These are phyloP conservation scores for Solanum chmielewskii DNA, from an alignment of 257 asterid genomes.

Conservation along the genomic window DNA sequence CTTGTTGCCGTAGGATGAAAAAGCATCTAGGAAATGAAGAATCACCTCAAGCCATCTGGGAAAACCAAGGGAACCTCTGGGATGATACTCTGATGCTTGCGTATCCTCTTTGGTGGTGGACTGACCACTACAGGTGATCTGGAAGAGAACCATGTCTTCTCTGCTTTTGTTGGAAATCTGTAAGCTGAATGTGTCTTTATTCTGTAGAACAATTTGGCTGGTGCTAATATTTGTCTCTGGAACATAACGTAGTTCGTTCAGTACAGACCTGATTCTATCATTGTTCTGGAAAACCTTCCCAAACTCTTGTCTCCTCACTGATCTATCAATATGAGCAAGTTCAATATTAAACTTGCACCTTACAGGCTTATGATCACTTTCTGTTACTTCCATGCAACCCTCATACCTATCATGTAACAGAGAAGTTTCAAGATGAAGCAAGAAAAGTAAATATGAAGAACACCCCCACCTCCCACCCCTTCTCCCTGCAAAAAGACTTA, in stretches of 20 bases:
- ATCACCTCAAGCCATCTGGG: constrained; percentile 96
- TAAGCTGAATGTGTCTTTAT: constrained; percentile 55
- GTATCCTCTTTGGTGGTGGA: constrained; percentile 43
- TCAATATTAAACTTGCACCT: constrained; percentile 75
- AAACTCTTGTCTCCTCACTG: constrained; percentile 68
- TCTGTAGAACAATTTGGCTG: constrained; percentile 41
- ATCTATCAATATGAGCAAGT: constrained; percentile 73
- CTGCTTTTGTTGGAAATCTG: constrained; percentile 61
- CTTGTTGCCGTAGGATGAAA: background rate
- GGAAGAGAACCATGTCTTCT: constrained; percentile 45
- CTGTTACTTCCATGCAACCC: constrained; percentile 89
- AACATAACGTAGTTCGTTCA: constrained; percentile 43
- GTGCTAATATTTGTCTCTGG: constrained; percentile 58
- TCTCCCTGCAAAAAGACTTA: constrained; percentile 15
- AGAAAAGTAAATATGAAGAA: background rate
- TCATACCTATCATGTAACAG: constrained; percentile 50
- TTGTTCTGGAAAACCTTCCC: constrained; percentile 55
- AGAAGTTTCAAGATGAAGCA: background rate
- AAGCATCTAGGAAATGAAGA: background rate
- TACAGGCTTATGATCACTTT: constrained; percentile 94
- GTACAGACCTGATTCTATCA: constrained; percentile 22
- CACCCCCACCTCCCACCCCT: background rate
- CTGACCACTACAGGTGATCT: constrained; percentile 66
- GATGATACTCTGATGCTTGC: constrained; percentile 36
- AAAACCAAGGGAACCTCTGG: constrained; percentile 67